A percentile compares a stretch with the other conserved stretches of the same genome.
These are phyloP conservation scores for Globisporangium cystogenes DNA, from an alignment of 352 stramenopile genomes.

Conservation along the genomic window DNA sequence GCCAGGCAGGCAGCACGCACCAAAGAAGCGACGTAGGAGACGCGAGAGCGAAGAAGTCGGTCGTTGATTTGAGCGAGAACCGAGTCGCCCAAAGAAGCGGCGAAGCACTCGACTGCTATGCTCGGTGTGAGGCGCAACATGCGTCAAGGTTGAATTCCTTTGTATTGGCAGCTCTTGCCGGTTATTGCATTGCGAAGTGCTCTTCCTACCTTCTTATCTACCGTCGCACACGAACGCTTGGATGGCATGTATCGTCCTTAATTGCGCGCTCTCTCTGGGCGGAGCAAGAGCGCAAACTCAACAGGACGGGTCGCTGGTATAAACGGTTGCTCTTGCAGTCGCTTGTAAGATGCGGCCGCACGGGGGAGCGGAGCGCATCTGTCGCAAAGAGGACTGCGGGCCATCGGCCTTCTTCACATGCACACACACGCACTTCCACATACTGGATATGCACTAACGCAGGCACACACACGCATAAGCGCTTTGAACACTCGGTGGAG, in stretches of 20 bases:
- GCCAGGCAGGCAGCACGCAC: too few relatives aligned
- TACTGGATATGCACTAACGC: too few relatives aligned
- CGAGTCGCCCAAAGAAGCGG: background rate
- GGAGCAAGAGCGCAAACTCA: conserved; percentile 78
- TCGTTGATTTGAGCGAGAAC: too few relatives aligned
- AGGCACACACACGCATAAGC: background rate
- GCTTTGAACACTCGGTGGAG: too few relatives aligned
- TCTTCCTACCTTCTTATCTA: too few relatives aligned
- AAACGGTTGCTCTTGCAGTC: conserved; percentile 84
- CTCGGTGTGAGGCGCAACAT: too few relatives aligned
- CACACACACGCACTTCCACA: conserved; percentile 1
- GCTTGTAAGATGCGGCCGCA: conserved; percentile 82
- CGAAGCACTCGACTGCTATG: too few relatives aligned
- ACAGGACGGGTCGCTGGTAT: conserved; percentile 77
- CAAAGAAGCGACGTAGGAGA: too few relatives aligned
- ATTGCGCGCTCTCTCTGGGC: conserved; percentile 68
- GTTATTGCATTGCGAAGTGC: too few relatives aligned
- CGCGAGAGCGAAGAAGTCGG: background rate
- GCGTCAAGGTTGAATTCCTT: background rate
- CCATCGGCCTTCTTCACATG: background rate
- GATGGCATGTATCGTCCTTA: conserved; percentile 61
- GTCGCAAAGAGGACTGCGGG: conserved; percentile 83
- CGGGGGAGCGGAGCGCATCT: conserved; percentile 46
- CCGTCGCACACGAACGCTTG: background rate
- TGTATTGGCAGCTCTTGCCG: too few relatives aligned